A percentile compares a stretch with the other conserved stretches of the same genome.
phyloP scores from a whole-genome alignment of 805 yeast genomes.

The Hanseniaspora nectarophila region DNA sequence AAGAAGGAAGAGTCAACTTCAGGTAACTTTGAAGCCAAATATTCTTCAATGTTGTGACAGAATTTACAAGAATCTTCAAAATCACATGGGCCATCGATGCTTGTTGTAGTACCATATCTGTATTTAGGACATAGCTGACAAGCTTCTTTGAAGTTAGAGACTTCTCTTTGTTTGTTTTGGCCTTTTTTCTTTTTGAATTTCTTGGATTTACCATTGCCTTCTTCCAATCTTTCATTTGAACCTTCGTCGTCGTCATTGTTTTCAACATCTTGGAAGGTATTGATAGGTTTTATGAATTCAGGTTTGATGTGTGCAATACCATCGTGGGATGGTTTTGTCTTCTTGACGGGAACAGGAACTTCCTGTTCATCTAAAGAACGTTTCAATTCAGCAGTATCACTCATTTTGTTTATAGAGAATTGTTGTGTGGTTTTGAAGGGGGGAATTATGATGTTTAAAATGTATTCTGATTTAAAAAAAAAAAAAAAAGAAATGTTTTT shows the following conservation, averaged over 20 bases:
- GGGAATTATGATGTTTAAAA: not conserved
- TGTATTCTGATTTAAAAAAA: no score
- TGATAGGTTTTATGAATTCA: conserved; percentile 43
- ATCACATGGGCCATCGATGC: conserved; percentile 47
- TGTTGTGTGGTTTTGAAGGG: not conserved
- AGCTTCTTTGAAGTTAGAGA: conserved; percentile 54
- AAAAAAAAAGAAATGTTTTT: no score
- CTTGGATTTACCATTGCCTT: conserved; percentile 26
- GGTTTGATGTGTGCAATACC: conserved; percentile 71
- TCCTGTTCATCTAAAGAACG: conserved; percentile 22
- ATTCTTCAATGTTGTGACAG: conserved; percentile 60
- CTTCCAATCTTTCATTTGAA: conserved; percentile 30
- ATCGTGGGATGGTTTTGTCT: conserved; percentile 28
- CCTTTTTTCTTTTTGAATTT: conserved; percentile 45
- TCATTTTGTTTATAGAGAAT: no score
- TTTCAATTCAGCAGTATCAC: not conserved
- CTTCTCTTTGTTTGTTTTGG: conserved; percentile 72
- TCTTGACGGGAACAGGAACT: conserved; percentile 18
- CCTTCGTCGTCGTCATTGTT: conserved; percentile 36
- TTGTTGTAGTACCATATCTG: conserved; percentile 21
- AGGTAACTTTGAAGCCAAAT: conserved; percentile 50
- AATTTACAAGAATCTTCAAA: conserved; percentile 67
- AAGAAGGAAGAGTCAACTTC: conserved; percentile 51
- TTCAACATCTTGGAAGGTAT: conserved; percentile 16
- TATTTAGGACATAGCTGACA: conserved; percentile 51